A percentile compares a stretch with the other conserved stretches of the same genome.
Evolutionary conservation across 1,284 basidiomycete genomes (phyloP).

Genomic region (Ustilago xerochloae): DNA sequence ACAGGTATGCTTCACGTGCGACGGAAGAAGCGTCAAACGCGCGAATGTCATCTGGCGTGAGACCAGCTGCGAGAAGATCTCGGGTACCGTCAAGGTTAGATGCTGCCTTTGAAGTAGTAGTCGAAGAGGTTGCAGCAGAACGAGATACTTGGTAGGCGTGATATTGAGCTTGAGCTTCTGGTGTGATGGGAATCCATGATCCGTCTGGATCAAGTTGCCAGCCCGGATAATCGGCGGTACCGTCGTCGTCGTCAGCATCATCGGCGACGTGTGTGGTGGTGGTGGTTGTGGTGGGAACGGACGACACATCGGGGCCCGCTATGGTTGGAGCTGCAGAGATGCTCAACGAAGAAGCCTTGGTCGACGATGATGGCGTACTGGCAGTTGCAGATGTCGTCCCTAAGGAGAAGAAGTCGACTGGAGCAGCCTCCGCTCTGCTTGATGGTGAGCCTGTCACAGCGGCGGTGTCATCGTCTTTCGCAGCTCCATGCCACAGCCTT

Average conservation of each 20-base stretch:
- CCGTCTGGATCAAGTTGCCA: slow-evolving; percentile 66
- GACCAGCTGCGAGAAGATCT: slow-evolving; percentile 23
- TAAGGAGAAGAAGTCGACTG: slow-evolving; percentile 49
- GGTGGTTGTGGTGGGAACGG: neutral
- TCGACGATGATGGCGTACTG: neutral
- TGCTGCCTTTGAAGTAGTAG: slow-evolving; percentile 1
- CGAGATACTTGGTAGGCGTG: slow-evolving; percentile 39
- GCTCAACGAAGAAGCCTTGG: slow-evolving; percentile 2
- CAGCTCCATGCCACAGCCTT: too few relatives aligned
- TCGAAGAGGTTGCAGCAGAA: neutral
- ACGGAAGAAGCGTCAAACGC: slow-evolving; percentile 51
- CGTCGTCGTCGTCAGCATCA: neutral
- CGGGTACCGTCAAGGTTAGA: slow-evolving; percentile 43
- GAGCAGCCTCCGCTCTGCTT: slow-evolving; percentile 12
- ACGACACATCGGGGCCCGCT: too few relatives aligned
- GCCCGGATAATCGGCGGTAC: slow-evolving; percentile 44
- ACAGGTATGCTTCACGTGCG: slow-evolving; percentile 37
- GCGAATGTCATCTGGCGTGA: slow-evolving; percentile 21
- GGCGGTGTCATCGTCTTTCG: neutral
- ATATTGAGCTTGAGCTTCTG: slow-evolving; percentile 60
- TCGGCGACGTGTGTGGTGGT: neutral
- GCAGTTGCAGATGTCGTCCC: neutral
- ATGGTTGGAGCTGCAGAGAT: slow-evolving; percentile 57
- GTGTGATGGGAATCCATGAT: slow-evolving; percentile 64
- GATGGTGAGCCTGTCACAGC: neutral